Evolutionary conservation across 2,329 filamentous ascomycete species (phyloP).

Genomic region (Colletotrichum echinochloae): DNA sequence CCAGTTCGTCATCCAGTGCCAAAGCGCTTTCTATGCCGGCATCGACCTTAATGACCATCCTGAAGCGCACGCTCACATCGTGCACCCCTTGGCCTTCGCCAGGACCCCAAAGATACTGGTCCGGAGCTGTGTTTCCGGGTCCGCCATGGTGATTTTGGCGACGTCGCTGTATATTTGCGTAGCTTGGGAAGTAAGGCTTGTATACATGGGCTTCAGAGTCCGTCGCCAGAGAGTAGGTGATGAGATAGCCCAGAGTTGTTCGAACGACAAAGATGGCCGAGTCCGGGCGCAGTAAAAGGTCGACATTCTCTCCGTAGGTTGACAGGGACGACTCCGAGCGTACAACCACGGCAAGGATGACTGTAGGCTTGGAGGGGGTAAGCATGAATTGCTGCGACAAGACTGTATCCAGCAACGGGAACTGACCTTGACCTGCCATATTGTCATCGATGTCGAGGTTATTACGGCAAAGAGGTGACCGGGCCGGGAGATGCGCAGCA

Average conservation of each 20-base stretch:
- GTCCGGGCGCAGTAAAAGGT: constrained; percentile 89
- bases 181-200: constrained; percentile 80
- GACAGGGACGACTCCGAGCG: constrained; percentile 84
- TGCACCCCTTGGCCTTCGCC: constrained; percentile 86
- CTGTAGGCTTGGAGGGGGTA: constrained; percentile 74
- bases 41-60: constrained; percentile 98
- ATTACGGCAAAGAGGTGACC: constrained; percentile 90
- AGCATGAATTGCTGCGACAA: constrained; percentile 26
- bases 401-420: constrained; percentile 9
- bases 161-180: constrained; percentile 71
- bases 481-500: constrained; percentile 80
- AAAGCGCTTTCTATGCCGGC: constrained; percentile 90
- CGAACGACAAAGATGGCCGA: constrained; percentile 92
- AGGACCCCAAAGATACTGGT: constrained; percentile 77
- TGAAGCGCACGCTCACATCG: constrained; percentile 91
- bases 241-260: constrained; percentile 86
- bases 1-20: constrained; percentile 90
- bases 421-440: constrained; percentile 94
- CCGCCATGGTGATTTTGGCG: constrained; percentile 71
- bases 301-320: constrained; percentile 86
- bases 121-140: constrained; percentile 65
- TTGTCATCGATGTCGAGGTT: constrained; percentile 84
- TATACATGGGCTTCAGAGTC: constrained; percentile 88
- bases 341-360: constrained; percentile 85
- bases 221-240: constrained; percentile 92